Evolutionary conservation across 2,329 filamentous ascomycete genomes (phyloP), one percentile per base, ranked within the genome.

Genomic region (Monosporascus sp.): DNA sequence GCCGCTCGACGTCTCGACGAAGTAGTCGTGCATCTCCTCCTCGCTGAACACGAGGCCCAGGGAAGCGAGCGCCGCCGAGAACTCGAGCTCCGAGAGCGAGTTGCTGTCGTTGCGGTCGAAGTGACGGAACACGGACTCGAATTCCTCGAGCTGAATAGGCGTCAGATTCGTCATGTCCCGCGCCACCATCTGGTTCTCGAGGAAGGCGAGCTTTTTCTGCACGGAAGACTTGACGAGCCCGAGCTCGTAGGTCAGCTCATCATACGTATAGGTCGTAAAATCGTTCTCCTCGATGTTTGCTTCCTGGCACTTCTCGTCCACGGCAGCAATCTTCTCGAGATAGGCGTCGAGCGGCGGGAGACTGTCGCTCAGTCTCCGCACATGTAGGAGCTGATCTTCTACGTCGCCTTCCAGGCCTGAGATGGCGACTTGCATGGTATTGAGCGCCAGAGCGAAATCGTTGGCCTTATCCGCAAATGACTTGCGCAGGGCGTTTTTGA

Each of bases 251-350:
- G 85, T 85, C 43, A 99, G 80, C 72, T 99, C 94, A 67, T 99
- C 94, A 69, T 97, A 94, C 9, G 93, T 96, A 73, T 97, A 97
- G 8, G 93, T 97, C n/a, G 94, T 99, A 70, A 94, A 97, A 75
- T 99, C 94, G 71, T 99, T 99, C 66, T 99, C 94, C 71, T 99
- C 94, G 58, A 99, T 97, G 69, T 99, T 97, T 57, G 94, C 94
- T 75, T 97, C 93, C 55, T 87, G 82, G 68, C 94, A 99, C 72
- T 96, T 90, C 58, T 84, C 83, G 65, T 97, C 92, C 47, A 97
- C 81, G 11, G 83, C 84, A 15, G 85, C 89, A 66, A 99, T 97
- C 58, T 90, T 89, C 58, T 90, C 85, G 41, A 99, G 80, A 68
- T 95, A 99, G 55, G 89, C 83, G 63, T 97, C 91, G n/a, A 99